Percentiles rank a stretch among this genome's conserved stretches.
Evolutionary conservation across 495 filamentous ascomycete species (phyloP).

Genomic region (Apiosordaria backusii): DNA sequence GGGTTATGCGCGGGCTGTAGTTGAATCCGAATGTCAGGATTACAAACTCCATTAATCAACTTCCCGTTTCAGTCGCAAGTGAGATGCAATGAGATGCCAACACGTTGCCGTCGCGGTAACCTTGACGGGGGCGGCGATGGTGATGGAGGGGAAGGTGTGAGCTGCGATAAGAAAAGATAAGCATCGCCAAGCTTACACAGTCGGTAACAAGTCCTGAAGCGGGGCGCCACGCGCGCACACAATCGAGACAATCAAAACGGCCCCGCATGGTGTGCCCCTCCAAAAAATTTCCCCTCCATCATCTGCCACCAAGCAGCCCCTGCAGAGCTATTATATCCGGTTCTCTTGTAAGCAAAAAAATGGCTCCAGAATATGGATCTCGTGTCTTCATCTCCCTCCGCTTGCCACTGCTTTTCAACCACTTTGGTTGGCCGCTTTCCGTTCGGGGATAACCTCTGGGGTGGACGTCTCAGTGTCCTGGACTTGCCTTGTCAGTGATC

Average conservation of each 20-base stretch:
- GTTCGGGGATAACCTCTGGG: slow-evolving; percentile 5
- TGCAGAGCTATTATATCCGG: slow-evolving; percentile 11
- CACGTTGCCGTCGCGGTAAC: background rate
- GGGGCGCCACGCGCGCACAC: slow-evolving; percentile 2
- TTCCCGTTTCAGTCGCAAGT: background rate
- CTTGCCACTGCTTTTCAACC: slow-evolving; percentile 18
- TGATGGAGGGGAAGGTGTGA: background rate
- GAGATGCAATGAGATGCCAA: background rate
- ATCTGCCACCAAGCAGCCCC: background rate
- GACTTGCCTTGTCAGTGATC: slow-evolving; percentile 3
- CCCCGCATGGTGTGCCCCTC: slow-evolving; percentile 8
- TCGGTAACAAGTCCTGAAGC: background rate
- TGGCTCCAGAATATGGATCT: slow-evolving; percentile 15
- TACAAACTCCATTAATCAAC: background rate
- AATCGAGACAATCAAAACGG: background rate
- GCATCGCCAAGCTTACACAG: background rate
- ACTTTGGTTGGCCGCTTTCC: background rate
- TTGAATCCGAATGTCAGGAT: background rate
- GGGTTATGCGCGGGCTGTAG: too few species aligned
- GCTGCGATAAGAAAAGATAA: background rate
- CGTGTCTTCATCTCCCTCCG: slow-evolving; percentile 10
- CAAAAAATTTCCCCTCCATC: slow-evolving; percentile 16
- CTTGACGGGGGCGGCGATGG: background rate
- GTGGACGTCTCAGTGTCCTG: slow-evolving; percentile 2
- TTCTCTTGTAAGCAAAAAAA: slow-evolving; percentile 3